Evolutionary conservation across 192 early-diverging fungal genomes (phyloP).

Genomic region (Coemansia sp.): DNA sequence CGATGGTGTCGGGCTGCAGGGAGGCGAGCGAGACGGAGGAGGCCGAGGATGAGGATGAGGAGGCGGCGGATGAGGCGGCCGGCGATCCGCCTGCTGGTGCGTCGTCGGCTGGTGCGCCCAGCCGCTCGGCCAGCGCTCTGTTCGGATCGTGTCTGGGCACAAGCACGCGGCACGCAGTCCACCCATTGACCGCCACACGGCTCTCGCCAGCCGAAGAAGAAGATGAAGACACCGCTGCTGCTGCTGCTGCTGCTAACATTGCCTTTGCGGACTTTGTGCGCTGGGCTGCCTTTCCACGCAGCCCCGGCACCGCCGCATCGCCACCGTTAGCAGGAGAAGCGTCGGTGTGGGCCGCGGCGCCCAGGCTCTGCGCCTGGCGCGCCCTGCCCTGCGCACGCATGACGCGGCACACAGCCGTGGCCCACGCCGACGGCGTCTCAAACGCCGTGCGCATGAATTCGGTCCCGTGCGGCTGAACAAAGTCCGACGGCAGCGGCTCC

Average conservation of each 20-base stretch:
- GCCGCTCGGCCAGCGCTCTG: slow-evolving; percentile 15
- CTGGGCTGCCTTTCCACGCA: background rate
- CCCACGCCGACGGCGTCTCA: slow-evolving; percentile 67
- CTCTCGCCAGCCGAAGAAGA: slow-evolving; percentile 21
- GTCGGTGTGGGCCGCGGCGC: background rate
- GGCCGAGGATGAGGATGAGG: too few species aligned
- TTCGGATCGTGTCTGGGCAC: slow-evolving; percentile 23
- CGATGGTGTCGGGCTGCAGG: background rate
- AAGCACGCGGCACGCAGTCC: slow-evolving; percentile 62
- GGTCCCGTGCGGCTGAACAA: slow-evolving; percentile 19
- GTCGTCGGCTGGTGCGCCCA: slow-evolving; percentile 10
- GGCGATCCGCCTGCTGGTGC: background rate
- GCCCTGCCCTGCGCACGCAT: slow-evolving; percentile 46
- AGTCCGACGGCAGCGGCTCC: slow-evolving; percentile 26
- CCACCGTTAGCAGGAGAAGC: background rate
- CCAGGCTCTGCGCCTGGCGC: background rate
- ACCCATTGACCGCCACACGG: slow-evolving; percentile 65
- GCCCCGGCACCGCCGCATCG: background rate
- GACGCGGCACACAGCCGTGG: slow-evolving; percentile 61
- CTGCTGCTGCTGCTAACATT: background rate
- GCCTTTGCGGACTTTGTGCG: slow-evolving; percentile 1
- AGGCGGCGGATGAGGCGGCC: background rate
- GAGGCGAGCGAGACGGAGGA: too few species aligned
- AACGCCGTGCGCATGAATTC: slow-evolving; percentile 54
- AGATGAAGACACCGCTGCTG: background rate